A percentile compares a stretch with the other conserved stretches of the same genome.
Evolutionary conservation across 2,329 filamentous ascomycete genomes (phyloP).

Genomic region (Colletotrichum kahawae): DNA sequence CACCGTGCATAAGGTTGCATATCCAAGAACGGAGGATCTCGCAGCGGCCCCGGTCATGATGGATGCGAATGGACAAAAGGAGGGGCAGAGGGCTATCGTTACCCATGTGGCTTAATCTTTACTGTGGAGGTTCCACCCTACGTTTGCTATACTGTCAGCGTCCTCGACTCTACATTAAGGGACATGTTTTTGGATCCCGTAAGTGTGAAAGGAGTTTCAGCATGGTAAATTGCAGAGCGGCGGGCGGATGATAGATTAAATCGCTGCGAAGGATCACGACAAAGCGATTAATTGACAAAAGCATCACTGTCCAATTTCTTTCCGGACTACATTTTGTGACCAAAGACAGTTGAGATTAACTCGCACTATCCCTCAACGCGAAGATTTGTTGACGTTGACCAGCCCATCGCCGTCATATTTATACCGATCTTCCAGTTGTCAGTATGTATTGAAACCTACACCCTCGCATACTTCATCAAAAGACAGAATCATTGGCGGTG

Average conservation of each 20-base stretch:
- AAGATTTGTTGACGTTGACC: background rate
- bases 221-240: background rate
- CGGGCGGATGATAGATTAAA: background rate
- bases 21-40: slow-evolving; percentile 30
- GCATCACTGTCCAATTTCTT: background rate
- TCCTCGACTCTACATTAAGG: background rate
- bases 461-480: slow-evolving; percentile 49
- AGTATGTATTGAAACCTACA: slow-evolving; percentile 50
- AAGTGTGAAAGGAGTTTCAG: too few species aligned
- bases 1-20: slow-evolving; percentile 31
- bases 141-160: background rate
- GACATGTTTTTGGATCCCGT: background rate
- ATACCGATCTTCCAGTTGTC: background rate
- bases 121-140: background rate
- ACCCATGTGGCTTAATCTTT: background rate
- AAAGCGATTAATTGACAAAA: background rate
- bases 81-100: background rate
- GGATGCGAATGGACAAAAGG: background rate
- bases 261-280: background rate
- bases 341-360: background rate
- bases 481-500: slow-evolving; percentile 45
- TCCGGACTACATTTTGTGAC: background rate
- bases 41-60: background rate
- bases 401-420: background rate
- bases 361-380: background rate